Evolutionary conservation across 441 rosid species (phyloP), one percentile per base, ranked within the genome.

Genomic region (Biscutella auriculata): DNA sequence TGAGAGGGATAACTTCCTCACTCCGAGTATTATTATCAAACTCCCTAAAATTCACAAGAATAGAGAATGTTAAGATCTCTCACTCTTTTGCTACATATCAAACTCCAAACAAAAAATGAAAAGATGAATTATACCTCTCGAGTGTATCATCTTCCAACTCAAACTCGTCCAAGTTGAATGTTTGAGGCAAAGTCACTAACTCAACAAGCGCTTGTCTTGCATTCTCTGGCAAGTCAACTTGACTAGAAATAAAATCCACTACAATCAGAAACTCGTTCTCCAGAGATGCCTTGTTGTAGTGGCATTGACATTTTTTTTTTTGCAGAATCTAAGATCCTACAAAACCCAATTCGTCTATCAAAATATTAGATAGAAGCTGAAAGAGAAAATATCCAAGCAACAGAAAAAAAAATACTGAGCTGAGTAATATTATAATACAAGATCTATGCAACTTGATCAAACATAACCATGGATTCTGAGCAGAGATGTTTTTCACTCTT

Each of bases 271-370:
- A 78, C 78, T 81, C 96, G 78, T 17, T 67, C 66, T 51, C 80
- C 91, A 35, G 87, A 72, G 55, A 64, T 69, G 54, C 94, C 95
- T 63, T 95, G 83, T 50, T 72, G 87, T 52, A 82, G 82, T 70
- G 95, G 91, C 93, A 84, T 74, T 35, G 95, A 71, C 95, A 86
- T 91, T 59, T 68, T 15, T 27, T n/a, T 23, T 17, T 28, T 51
- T 23, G 34, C 5, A 17, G 44, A 65, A 50, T 75, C 76, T 61
- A 81, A 28, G 80, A 80, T 42, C 40, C 73, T 63, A 62, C 47
- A 65, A 60, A 11, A 29, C 6, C 14, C 9, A 50, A 5, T 4
- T 17, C 32, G n/a, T n/a, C n/a, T n/a, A n/a, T n/a, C n/a, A 15
- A 47, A 11, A 36, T 27, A 26, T 27, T n/a, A 55, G 21, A 19